Percentiles rank a stretch among this genome's conserved stretches.
phyloP scores from a whole-genome alignment of 768 basidiomycete species.

The Hericium rajendrae region DNA sequence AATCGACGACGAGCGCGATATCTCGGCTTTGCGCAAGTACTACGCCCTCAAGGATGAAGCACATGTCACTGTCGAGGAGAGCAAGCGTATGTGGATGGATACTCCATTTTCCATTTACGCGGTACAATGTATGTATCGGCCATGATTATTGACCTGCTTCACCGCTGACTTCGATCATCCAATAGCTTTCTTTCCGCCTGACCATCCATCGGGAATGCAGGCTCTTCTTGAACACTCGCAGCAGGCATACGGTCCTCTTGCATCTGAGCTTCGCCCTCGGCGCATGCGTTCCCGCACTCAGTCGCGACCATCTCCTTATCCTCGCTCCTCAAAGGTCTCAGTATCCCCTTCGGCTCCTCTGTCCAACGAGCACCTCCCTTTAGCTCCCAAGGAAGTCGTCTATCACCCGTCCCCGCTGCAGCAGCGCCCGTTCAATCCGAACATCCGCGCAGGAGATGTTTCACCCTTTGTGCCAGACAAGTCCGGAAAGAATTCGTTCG shows the following conservation, averaged over 20 bases:
- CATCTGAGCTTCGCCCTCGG: slow-evolving; percentile 46
- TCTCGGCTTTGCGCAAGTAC: slow-evolving; percentile 53
- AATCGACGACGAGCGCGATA: slow-evolving; percentile 67
- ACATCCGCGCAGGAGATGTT: slow-evolving; percentile 15
- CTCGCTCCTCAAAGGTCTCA: slow-evolving; percentile 39
- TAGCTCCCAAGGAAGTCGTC: slow-evolving; percentile 28
- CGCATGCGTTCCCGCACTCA: slow-evolving; percentile 57
- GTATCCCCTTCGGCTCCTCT: slow-evolving; percentile 31
- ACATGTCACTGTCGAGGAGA: slow-evolving; percentile 55
- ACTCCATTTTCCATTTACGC: slow-evolving; percentile 69
- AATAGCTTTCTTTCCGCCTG: slow-evolving; percentile 58
- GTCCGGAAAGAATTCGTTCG: slow-evolving; percentile 22
- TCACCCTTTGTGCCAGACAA: slow-evolving; percentile 29
- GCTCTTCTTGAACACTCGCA: slow-evolving; percentile 66
- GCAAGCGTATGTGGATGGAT: slow-evolving; percentile 54
- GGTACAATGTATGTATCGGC: slow-evolving; percentile 51
- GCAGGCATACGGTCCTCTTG: slow-evolving; percentile 63
- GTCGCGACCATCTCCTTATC: slow-evolving; percentile 66
- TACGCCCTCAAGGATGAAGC: slow-evolving; percentile 64
- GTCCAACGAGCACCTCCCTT: slow-evolving; percentile 9
- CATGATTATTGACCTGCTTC: not conserved
- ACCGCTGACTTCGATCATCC: not conserved
- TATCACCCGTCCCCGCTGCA: slow-evolving; percentile 23
- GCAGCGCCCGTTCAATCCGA: slow-evolving; percentile 4
- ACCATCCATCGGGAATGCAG: slow-evolving; percentile 55